Percentiles rank a stretch among this genome's conserved stretches.
Evolutionary conservation across 768 basidiomycete species (phyloP).

Genomic region (Termitomyces bulborhizus): DNA sequence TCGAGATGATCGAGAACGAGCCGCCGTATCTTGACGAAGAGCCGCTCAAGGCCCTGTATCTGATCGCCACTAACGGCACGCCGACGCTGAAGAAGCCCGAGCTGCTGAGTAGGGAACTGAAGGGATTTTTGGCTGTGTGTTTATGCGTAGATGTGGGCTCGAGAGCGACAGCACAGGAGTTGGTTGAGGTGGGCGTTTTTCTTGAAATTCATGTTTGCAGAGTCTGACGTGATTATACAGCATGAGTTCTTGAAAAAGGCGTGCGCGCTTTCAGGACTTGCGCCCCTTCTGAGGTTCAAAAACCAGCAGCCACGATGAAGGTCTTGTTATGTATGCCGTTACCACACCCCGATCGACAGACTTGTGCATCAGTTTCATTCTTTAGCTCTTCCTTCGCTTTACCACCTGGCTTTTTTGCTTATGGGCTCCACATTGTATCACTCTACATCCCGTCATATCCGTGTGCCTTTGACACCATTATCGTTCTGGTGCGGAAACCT

Average conservation of each 20-base stretch:
- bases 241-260: conserved; percentile 93
- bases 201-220: conserved; percentile 6
- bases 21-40: conserved; percentile 96
- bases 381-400: background rate
- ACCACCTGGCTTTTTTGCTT: background rate
- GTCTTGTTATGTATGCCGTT: background rate
- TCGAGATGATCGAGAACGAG: conserved; percentile 99
- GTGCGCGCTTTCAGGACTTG: conserved; percentile 75
- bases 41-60: conserved; percentile 87
- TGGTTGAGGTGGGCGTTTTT: conserved; percentile 63
- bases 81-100: conserved; percentile 97
- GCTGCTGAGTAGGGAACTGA: conserved; percentile 83
- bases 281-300: conserved; percentile 79
- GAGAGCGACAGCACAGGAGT: conserved; percentile 82
- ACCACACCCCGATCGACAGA: background rate
- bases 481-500: background rate
- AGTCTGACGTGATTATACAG: conserved; percentile 32
- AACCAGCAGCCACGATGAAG: conserved; percentile 46
- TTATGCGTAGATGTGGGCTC: conserved; percentile 95
- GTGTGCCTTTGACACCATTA: background rate
- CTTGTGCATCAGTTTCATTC: background rate
- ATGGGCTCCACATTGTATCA: background rate
- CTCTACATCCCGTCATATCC: background rate
- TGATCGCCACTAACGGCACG: conserved; percentile 97
- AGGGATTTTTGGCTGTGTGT: conserved; percentile 96